Evolutionary conservation across 495 filamentous ascomycete genomes (phyloP), one percentile per base, ranked within the genome.

Genomic region (Penicillium silybi): DNA sequence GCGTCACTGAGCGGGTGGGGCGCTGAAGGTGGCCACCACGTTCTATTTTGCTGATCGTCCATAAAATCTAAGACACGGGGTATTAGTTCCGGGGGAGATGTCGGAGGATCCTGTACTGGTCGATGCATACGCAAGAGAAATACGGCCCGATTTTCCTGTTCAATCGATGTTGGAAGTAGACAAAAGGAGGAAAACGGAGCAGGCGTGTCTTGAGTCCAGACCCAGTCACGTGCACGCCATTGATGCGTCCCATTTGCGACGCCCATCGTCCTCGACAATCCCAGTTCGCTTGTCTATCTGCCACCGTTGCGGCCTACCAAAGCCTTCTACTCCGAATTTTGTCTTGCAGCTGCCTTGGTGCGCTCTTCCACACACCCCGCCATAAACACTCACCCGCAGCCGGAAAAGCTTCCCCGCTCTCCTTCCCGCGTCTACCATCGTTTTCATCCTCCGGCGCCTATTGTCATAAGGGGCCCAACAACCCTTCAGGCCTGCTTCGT

Each of bases 191-290:
- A 17, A 49, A 44, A 48, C 18, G 37, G 39, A 34, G 34, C 34
- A 46, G 42, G 19, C 38, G 40, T 19, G 7, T 2, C 11, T 41
- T 39, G 45, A 53, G 56, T 59, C 62, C 62, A 64, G 62, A 42
- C 62, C 60, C 52, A 49, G 58, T 64, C 61, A 64, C 61, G 61
- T 64, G 61, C 27, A 50, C 37, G 10, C 35, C 39, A n/a, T 44
- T 34, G 52, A 42, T 39, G 48, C 41, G 46, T 54, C 54, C 49
- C 54, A 54, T 42, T 48, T 38, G 44, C 46, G 50, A 50, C 32
- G 56, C 56, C 50, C 48, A 11, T 34, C 45, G 27, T 46, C 50
- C 20, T 48, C 35, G 18, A 34, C 25, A 37, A 18, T 38, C 41
- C 18, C 32, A n/a, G 35, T 15, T 48, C n/a, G 46, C n/a, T 39